Evolutionary conservation across 768 basidiomycete genomes (phyloP), one percentile per base, ranked within the genome.

Genomic region (Boletus vinaceobasis): DNA sequence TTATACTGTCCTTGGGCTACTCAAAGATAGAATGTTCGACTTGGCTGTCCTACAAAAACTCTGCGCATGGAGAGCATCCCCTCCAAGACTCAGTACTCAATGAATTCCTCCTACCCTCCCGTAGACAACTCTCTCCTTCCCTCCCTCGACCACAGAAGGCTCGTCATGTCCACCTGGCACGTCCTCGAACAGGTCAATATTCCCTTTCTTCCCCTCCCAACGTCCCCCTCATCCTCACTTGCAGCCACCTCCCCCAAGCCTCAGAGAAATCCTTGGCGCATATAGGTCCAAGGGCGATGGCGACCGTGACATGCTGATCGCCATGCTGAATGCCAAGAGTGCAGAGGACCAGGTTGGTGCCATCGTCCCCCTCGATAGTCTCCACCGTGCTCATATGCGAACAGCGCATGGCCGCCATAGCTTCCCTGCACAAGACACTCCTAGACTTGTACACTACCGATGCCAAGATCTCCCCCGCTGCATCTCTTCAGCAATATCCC

Each of bases 281-380:
- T 97, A 95, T 75, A 79, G 82, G 53, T 73, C 84, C 37, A 90
- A 86, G 65, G 94, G 94, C 56, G 90, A 94, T 57, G 93, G 92
- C 40, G 94, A 97, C 77, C 80, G 93, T 23, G 92, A 95, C 49
- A 88, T 95, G 84, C 78, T 97, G 21, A 79, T 96, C 35, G 83
- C 91, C 60, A 89, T 97, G 81, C 77, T 97, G 47, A 92, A 88
- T 56, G 93, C 93, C 65, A 97, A 97, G 76, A 82, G 85, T 43
- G 87, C 94, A 13, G 94, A 97, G 69, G 94, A 97, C 67, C 89
- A 96, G 82, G 92, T 91, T 60, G 39, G 82, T 65, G 27, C 27
- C 40, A 17, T 32, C 57, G 33, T 48, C 48, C 53, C 48, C 52
- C 43, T 50, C 52, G 47, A 36, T 56, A 48, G 39, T 31, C 29